Evolutionary conservation across 345 rosid species (phyloP).

Genomic region (Populus tremula): DNA sequence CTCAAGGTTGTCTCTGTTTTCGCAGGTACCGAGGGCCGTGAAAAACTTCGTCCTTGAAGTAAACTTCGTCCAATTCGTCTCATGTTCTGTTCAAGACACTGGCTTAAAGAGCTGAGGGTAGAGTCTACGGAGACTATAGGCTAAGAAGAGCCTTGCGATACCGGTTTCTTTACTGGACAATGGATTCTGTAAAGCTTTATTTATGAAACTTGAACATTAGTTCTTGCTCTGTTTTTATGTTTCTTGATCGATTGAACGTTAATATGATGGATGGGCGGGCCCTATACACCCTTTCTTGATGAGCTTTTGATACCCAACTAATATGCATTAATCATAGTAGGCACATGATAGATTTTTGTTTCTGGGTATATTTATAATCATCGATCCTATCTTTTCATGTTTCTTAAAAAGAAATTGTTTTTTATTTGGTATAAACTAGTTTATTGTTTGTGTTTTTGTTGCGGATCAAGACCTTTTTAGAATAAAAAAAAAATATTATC

Average conservation of each 20-base stretch:
- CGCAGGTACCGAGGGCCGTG: constrained; percentile 33
- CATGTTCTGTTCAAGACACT: constrained; percentile 19
- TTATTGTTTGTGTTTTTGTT: too few species aligned
- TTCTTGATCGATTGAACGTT: background rate
- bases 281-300: too few species aligned
- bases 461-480: too few species aligned
- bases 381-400: too few species aligned
- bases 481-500: too few species aligned
- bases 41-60: background rate
- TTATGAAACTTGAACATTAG: background rate
- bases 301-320: too few species aligned
- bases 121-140: constrained; percentile 16
- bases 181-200: constrained; percentile 32
- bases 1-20: constrained; percentile 34
- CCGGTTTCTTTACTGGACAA: constrained; percentile 8
- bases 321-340: too few species aligned
- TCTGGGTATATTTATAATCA: too few species aligned
- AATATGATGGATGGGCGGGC: too few species aligned
- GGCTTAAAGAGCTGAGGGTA: constrained; percentile 22
- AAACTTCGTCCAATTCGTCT: constrained; percentile 19
- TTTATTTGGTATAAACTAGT: too few species aligned
- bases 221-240: background rate
- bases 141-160: constrained; percentile 15
- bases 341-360: too few species aligned
- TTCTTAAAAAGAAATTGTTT: too few species aligned